These are phyloP conservation scores for Tremellales sp. DNA, from an alignment of 1,284 basidiomycete genomes.

Conservation along the genomic window DNA sequence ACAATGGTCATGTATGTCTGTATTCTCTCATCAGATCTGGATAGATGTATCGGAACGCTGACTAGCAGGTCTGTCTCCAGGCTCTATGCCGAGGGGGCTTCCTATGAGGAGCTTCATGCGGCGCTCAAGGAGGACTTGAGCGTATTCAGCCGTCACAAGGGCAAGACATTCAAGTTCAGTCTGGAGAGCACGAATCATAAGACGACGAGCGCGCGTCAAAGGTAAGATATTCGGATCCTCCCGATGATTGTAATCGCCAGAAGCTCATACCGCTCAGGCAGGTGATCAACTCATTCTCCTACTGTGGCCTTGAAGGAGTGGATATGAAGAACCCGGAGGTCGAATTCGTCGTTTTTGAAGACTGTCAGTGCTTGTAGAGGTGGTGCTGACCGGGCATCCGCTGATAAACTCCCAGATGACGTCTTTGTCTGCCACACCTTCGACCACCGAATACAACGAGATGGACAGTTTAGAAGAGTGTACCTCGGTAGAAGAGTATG, in stretches of 20 bases:
- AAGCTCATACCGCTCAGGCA: slow-evolving; percentile 39
- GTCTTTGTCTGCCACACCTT: slow-evolving; percentile 17
- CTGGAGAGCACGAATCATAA: slow-evolving; percentile 72
- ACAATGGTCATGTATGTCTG: slow-evolving; percentile 73
- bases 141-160: slow-evolving; percentile 61
- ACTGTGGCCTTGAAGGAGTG: slow-evolving; percentile 76
- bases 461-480: slow-evolving; percentile 63
- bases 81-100: slow-evolving; percentile 65
- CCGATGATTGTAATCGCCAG: neutral
- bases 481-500: slow-evolving; percentile 83
- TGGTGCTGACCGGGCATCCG: neutral
- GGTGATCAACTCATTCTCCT: slow-evolving; percentile 75
- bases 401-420: slow-evolving; percentile 25
- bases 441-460: slow-evolving; percentile 47
- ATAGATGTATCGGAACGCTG: too few species aligned
- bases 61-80: slow-evolving; percentile 65
- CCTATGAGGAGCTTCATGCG: slow-evolving; percentile 67
- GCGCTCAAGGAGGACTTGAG: slow-evolving; percentile 53
- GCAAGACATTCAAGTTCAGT: slow-evolving; percentile 76
- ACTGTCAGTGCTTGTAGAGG: slow-evolving; percentile 75
- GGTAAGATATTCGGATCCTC: slow-evolving; percentile 9
- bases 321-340: slow-evolving; percentile 78
- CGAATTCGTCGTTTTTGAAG: slow-evolving; percentile 77
- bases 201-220: slow-evolving; percentile 63
- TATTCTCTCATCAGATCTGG: neutral